A percentile compares a stretch with the other conserved stretches of the same genome.
These are phyloP conservation scores for Talaromyces trachyspermus DNA, from an alignment of 495 filamentous ascomycete species.

Conservation along the genomic window DNA sequence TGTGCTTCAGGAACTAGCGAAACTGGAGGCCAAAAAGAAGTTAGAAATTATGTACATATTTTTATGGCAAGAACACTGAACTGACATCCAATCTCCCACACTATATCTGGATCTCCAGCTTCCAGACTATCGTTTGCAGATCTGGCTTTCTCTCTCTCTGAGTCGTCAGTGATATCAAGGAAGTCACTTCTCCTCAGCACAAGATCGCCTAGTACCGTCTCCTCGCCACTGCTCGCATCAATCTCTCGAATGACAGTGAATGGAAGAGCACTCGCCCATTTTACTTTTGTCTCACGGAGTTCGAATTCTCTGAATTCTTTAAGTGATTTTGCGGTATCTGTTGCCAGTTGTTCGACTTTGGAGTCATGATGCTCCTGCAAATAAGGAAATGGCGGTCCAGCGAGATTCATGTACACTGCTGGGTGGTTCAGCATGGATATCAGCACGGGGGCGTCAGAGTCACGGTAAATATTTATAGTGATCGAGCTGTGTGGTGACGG, in stretches of 20 bases:
- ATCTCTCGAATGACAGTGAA: not conserved
- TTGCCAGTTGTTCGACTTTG: not conserved
- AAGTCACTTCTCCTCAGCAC: not conserved
- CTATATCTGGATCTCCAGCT: not conserved
- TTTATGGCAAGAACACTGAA: not conserved
- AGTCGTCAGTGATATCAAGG: not conserved
- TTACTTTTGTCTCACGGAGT: not conserved
- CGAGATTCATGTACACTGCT: not conserved
- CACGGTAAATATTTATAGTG: not conserved
- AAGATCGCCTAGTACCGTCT: not conserved
- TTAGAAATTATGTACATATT: not conserved
- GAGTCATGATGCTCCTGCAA: not conserved
- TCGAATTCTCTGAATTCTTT: not conserved
- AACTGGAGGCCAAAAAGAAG: too few relatives aligned
- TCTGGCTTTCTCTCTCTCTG: not conserved
- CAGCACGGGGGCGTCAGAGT: not conserved
- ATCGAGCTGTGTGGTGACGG: not conserved
- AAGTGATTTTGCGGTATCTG: not conserved
- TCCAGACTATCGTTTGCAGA: not conserved
- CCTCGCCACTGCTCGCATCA: not conserved
- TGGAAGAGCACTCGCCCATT: not conserved
- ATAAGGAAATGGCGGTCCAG: not conserved
- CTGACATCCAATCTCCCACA: conserved; percentile 3
- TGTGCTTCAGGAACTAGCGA: not conserved
- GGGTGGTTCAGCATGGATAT: conserved; percentile 2